phyloP scores from a whole-genome alignment of 441 rosid species.

The Metrosideros polymorpha region DNA sequence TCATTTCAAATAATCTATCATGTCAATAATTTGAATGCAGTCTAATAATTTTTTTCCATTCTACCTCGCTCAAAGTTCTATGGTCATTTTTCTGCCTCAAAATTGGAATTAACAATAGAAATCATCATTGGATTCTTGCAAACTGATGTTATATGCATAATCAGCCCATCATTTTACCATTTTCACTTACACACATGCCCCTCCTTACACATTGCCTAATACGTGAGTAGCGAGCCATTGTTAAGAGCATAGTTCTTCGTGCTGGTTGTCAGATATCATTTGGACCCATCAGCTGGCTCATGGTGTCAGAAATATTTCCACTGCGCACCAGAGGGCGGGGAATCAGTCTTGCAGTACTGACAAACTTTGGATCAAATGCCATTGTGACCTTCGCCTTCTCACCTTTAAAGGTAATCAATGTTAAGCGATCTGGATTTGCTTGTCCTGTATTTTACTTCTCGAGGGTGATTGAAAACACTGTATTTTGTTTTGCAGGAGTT shows the following conservation, averaged over 20 bases:
- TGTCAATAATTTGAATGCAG: background rate
- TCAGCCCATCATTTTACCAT: background rate
- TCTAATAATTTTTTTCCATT: background rate
- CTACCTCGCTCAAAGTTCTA: background rate
- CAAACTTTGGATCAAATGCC: slow-evolving; percentile 95
- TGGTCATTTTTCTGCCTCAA: background rate
- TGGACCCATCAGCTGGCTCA: slow-evolving; percentile 98
- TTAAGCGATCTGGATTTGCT: background rate
- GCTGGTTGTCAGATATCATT: slow-evolving; percentile 55
- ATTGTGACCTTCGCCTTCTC: slow-evolving; percentile 90
- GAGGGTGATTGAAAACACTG: background rate
- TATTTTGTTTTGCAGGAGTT: slow-evolving; percentile 49
- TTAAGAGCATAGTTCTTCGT: background rate
- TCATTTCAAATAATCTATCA: background rate
- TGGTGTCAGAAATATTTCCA: slow-evolving; percentile 96
- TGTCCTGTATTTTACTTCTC: background rate
- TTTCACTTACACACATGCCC: background rate
- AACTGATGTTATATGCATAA: background rate
- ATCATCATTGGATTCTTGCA: background rate
- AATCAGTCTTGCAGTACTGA: slow-evolving; percentile 93
- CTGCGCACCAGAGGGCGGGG: slow-evolving; percentile 75
- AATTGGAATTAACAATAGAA: background rate
- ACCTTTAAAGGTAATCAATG: slow-evolving; percentile 60
- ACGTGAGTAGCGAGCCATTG: background rate
- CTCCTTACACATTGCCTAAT: background rate